These are phyloP conservation scores for Coemansia pectinata DNA, from an alignment of 192 early-diverging fungal species.

Conservation along the genomic window DNA sequence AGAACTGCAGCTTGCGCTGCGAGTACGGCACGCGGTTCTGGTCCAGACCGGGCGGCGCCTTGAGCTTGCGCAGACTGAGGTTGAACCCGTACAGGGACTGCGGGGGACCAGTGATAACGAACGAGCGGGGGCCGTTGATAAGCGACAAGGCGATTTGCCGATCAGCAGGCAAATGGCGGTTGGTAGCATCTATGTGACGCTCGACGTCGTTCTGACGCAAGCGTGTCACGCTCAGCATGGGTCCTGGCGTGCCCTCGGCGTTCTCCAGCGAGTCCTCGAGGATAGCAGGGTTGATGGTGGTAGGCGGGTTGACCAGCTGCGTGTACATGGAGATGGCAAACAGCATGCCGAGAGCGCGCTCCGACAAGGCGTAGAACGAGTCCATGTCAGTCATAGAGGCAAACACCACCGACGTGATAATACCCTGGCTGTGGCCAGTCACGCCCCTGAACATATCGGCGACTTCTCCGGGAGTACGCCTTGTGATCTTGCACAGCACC, in stretches of 20 bases:
- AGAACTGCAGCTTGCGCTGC: conserved; percentile 89
- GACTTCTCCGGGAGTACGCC: conserved; percentile 53
- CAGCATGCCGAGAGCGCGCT: conserved; percentile 77
- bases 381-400: conserved; percentile 76
- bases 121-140: conserved; percentile 86
- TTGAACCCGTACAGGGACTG: conserved; percentile 93
- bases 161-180: conserved; percentile 80
- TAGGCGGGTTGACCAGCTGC: conserved; percentile 59
- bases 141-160: conserved; percentile 84
- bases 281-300: conserved; percentile 44
- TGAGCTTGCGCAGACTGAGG: conserved; percentile 87
- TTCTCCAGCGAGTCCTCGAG: conserved; percentile 84
- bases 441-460: conserved; percentile 27
- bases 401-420: conserved; percentile 83
- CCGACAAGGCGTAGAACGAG: conserved; percentile 74
- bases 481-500: conserved; percentile 65
- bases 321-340: conserved; percentile 83
- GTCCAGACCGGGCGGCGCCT: conserved; percentile 80
- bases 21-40: conserved; percentile 87
- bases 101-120: conserved; percentile 87
- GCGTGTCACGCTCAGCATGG: conserved; percentile 88
- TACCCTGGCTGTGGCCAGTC: conserved; percentile 87
- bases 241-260: conserved; percentile 89
- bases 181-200: conserved; percentile 84
- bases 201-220: conserved; percentile 81